These are phyloP conservation scores for Zostera marina DNA, from an alignment of 116 monocot genomes.

Conservation along the genomic window DNA sequence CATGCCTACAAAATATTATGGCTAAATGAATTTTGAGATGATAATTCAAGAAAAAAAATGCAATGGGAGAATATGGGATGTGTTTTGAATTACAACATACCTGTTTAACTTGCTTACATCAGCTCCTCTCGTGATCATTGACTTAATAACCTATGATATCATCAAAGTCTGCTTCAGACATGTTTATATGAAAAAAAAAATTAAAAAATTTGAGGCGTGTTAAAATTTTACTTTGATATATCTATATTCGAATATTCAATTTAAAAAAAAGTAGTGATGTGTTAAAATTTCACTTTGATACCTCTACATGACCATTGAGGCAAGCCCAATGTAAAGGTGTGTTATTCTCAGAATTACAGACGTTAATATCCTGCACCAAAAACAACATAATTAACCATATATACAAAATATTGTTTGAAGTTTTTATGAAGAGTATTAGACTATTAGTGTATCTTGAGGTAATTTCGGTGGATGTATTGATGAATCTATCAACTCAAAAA, in stretches of 20 bases:
- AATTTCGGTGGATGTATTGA: too few species aligned
- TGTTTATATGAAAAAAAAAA: neutral
- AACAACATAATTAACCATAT: neutral
- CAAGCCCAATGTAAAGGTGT: conserved; percentile 97
- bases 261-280: neutral
- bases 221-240: conserved; percentile 16
- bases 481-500: too few species aligned
- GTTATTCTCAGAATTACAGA: conserved; percentile 55
- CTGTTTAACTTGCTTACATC: conserved; percentile 55
- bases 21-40: neutral
- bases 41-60: neutral
- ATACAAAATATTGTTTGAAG: neutral
- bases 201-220: neutral
- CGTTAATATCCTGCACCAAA: conserved; percentile 65
- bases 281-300: conserved; percentile 6
- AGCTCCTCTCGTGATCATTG: conserved; percentile 51
- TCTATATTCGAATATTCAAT: too few species aligned
- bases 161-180: neutral
- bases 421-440: too few species aligned
- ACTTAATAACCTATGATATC: conserved; percentile 44
- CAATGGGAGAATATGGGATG: neutral
- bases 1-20: conserved; percentile 24
- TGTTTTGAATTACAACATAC: conserved; percentile 12
- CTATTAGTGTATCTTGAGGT: too few species aligned
- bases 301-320: conserved; percentile 85